Evolutionary conservation across 441 rosid genomes (phyloP).

Genomic region (Pelargonium cotyledonis): DNA sequence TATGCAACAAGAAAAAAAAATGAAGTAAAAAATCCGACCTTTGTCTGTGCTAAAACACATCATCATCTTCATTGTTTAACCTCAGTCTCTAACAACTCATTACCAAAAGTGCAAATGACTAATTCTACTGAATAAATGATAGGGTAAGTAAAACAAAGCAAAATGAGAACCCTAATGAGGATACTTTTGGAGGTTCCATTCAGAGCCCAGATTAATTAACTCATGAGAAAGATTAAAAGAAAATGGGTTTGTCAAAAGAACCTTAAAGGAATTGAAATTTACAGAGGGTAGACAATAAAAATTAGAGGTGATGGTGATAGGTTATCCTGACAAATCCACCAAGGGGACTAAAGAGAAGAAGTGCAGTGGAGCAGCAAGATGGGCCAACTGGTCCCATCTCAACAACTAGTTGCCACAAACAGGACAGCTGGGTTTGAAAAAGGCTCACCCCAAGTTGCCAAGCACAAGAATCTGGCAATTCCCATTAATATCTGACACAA

Average conservation of each 20-base stretch:
- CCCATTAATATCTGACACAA: slow-evolving; percentile 10
- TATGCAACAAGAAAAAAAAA: slow-evolving; percentile 1
- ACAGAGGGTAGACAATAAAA: slow-evolving; percentile 37
- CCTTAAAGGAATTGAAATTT: slow-evolving; percentile 15
- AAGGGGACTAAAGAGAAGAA: slow-evolving; percentile 16
- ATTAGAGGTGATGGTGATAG: slow-evolving; percentile 51
- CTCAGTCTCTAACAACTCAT: neutral
- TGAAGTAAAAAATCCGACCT: slow-evolving; percentile 21
- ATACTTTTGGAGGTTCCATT: slow-evolving; percentile 27
- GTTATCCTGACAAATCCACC: slow-evolving; percentile 40
- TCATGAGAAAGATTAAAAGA: slow-evolving; percentile 15
- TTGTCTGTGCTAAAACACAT: slow-evolving; percentile 16
- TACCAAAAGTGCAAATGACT: neutral
- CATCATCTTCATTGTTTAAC: neutral
- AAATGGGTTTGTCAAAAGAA: slow-evolving; percentile 4
- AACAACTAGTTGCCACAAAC: slow-evolving; percentile 33
- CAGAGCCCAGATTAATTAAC: slow-evolving; percentile 21
- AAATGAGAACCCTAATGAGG: slow-evolving; percentile 17
- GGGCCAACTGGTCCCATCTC: slow-evolving; percentile 53
- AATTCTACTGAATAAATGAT: too few relatives aligned
- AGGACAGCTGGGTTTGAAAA: slow-evolving; percentile 44
- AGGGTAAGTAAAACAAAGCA: neutral
- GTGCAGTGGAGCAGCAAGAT: slow-evolving; percentile 15
- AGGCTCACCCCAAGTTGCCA: slow-evolving; percentile 14
- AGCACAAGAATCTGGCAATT: slow-evolving; percentile 3